phyloP scores from a whole-genome alignment of 345 rosid genomes.

The Leavenworthia alabamica region DNA sequence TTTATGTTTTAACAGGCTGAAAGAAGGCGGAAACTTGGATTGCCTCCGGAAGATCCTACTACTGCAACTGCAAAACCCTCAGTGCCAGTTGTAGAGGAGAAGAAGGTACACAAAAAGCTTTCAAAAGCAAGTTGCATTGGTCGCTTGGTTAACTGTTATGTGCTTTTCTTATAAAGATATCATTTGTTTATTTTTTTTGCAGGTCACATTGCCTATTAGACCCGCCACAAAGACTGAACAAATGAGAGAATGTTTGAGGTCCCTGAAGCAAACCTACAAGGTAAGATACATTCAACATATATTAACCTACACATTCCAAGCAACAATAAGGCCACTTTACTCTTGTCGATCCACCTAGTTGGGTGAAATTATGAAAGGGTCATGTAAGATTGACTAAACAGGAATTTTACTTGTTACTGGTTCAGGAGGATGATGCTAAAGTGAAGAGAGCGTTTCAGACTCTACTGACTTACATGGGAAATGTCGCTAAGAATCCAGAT shows the following conservation, averaged over 20 bases:
- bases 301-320: background rate
- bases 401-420: background rate
- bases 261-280: constrained; percentile 91
- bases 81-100: constrained; percentile 68
- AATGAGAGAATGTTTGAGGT: constrained; percentile 88
- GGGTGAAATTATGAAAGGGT: background rate
- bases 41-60: constrained; percentile 91
- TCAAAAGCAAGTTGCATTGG: background rate
- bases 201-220: constrained; percentile 77
- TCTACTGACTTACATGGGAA: constrained; percentile 84
- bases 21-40: constrained; percentile 86
- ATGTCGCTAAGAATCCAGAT: constrained; percentile 75
- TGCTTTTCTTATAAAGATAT: background rate
- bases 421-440: constrained; percentile 84
- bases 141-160: background rate
- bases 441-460: constrained; percentile 97
- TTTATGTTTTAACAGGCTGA: constrained; percentile 56
- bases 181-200: too few relatives aligned
- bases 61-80: constrained; percentile 56
- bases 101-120: constrained; percentile 42
- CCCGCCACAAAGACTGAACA: constrained; percentile 94
- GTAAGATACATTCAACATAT: constrained; percentile 28
- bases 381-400: background rate
- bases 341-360: background rate
- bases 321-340: background rate